phyloP scores from a whole-genome alignment of 768 basidiomycete genomes.

The Leccinum uliginosum region DNA sequence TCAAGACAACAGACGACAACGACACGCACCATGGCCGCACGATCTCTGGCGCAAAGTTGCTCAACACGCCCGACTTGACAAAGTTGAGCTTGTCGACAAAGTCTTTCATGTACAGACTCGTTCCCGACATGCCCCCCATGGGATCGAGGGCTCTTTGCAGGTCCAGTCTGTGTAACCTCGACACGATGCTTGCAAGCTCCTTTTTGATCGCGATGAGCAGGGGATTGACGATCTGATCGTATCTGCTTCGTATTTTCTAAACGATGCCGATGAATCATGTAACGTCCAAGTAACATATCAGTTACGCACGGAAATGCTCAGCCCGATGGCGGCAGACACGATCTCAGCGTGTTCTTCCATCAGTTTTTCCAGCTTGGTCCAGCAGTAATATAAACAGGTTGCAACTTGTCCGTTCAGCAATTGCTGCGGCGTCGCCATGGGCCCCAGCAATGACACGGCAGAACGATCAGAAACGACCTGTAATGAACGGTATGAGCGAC shows the following conservation, averaged over 20 bases:
- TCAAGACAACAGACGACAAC: not conserved
- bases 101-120: slow-evolving; percentile 82
- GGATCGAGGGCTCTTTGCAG: slow-evolving; percentile 71
- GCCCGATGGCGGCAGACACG: slow-evolving; percentile 51
- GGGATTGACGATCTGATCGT: slow-evolving; percentile 58
- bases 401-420: slow-evolving; percentile 72
- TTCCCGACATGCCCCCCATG: slow-evolving; percentile 43
- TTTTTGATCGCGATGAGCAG: slow-evolving; percentile 66
- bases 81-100: slow-evolving; percentile 79
- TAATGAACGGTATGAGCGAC: not conserved
- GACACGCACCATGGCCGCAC: slow-evolving; percentile 64
- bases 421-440: slow-evolving; percentile 76
- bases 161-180: slow-evolving; percentile 81
- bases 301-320: slow-evolving; percentile 53
- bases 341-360: slow-evolving; percentile 26
- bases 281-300: not conserved
- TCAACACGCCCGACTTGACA: slow-evolving; percentile 76
- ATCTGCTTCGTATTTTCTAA: slow-evolving; percentile 33
- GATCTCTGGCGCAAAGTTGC: slow-evolving; percentile 69
- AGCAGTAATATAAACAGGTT: slow-evolving; percentile 49
- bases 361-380: slow-evolving; percentile 22
- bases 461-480: slow-evolving; percentile 71
- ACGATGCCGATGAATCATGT: not conserved
- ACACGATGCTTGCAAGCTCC: slow-evolving; percentile 71
- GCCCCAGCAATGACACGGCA: slow-evolving; percentile 70